Base-by-base conservation (phyloP, 495 filamentous ascomycete genomes). In the Aspergillus baeticus region DNA sequence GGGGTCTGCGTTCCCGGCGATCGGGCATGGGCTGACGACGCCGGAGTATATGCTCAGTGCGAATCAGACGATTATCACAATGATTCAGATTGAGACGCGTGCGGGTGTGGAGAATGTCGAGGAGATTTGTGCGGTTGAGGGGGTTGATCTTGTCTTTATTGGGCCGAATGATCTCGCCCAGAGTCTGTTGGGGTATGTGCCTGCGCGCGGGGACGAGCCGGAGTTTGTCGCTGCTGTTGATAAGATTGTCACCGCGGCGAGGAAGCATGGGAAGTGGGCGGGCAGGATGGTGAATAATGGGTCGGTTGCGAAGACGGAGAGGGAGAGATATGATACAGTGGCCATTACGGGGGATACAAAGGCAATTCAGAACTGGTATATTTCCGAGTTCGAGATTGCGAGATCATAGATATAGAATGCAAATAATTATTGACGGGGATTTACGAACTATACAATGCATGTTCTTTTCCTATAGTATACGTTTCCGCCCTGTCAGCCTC, bases 101-200 rank as follows among this genome's bases (percentile, higher is more conserved):
- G 59, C 71, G 4, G 77, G 74, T 13, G 62, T 80, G 6, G 69
- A 74, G 41, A 77, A 77, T 54, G 69, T 80, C 8, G 76, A 80
- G 52, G 71, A 75, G 61, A 78, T 80, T 46, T 64, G 62, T 54
- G 61, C 58, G 29, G 61, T 67, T 0, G 55, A 50, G 11, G 64
- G 64, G 13, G 59, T 67, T 6, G 65, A 68, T 44, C 46, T 68
- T 57, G n/a, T 94, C 1, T 88, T 95, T 52, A 78, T 93, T 48
- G 91, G 91, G 0, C 91, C 91, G 0, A 91, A 68, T 44, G 67
- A 72, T 53, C 63, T 72, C 21, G 67, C 66, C 0, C 57, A 60
- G 11, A 62, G 61, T n/a, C 10, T 69, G 1, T 55, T 69, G 33
- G 66, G 66, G 5, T 69, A 66, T 58, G 62, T 66, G n/a, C 65